These are phyloP conservation scores for Suhomyces tanzawaensis DNA, from an alignment of 805 yeast species.

Conservation along the genomic window DNA sequence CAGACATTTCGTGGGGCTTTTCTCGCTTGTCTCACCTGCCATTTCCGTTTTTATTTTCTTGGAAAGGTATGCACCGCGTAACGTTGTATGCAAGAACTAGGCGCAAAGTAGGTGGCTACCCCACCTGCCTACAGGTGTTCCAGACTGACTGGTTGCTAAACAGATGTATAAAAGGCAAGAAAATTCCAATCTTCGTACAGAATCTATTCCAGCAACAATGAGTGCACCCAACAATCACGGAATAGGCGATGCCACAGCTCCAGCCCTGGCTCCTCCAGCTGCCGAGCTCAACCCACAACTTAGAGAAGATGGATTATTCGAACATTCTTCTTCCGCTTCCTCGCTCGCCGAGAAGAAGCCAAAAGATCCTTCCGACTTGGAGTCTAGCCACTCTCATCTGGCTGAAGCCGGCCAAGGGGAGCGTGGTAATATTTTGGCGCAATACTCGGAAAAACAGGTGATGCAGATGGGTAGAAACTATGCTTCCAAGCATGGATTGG, in stretches of 20 bases:
- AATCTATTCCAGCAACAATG: background rate
- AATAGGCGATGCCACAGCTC: background rate
- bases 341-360: slow-evolving; percentile 11
- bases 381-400: slow-evolving; percentile 16
- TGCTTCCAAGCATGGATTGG: slow-evolving; percentile 55
- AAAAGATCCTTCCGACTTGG: slow-evolving; percentile 14
- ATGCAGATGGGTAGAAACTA: slow-evolving; percentile 70
- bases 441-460: slow-evolving; percentile 60
- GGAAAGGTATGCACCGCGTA: too few species aligned
- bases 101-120: too few species aligned
- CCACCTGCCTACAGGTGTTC: too few species aligned
- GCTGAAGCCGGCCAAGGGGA: slow-evolving; percentile 23
- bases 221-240: background rate
- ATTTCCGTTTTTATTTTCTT: too few species aligned
- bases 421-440: slow-evolving; percentile 47
- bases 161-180: background rate
- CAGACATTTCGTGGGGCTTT: too few species aligned
- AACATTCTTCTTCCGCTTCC: slow-evolving; percentile 11
- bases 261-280: background rate
- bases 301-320: slow-evolving; percentile 12
- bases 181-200: background rate
- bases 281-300: background rate
- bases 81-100: too few species aligned
- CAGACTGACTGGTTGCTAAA: background rate
- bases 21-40: too few species aligned